Evolutionary conservation across 2,329 filamentous ascomycete species (phyloP), one percentile per base, ranked within the genome.

Genomic region (Ophioceras dolichostomum): DNA sequence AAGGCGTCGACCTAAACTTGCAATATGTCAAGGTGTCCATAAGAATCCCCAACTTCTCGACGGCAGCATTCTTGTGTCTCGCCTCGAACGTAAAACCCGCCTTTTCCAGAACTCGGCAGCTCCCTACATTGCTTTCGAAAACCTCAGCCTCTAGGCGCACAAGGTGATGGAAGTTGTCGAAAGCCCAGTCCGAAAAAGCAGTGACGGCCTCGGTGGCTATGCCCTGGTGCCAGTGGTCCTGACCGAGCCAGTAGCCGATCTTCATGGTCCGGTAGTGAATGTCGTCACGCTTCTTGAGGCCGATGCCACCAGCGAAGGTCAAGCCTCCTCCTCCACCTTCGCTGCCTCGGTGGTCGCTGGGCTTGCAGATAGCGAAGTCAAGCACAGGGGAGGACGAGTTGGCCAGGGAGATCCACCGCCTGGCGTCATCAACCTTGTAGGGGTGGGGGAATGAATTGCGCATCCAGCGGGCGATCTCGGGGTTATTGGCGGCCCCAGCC

Each of bases 201-300:
- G 19, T 32, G 3, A 58, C 40, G n/a, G 58, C 64, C 43, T 62
- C 64, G 2, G 55, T 61, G 39, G 55, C 59, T 39, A 66, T 58
- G 1, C 69, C 68, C 20, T 54, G 56, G 1, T 67, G 64, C 68
- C 67, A 68, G 32, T 56, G 51, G 10, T 50, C 45, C 30, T 51
- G 53, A 1, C 54, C 59, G 16, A 67, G 26, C 59, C 62, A 70
- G 52, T 72, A 73, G 4, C 68, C 69, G 1, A 73, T 9, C 51
- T 71, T 65, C 48, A 60, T 59, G 4, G 58, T 64, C 34, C 57
- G 55, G 44, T 56, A 57, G 41, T 67, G 54, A 44, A 63, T 52
- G 37, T 66, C 60, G 13, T 44, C 43, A 10, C 49, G 40, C 4
- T 53, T 43, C 31, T 52, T 53, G 29, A 68, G 46, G 26, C 66